Conservation (phyloP, 2,329 filamentous ascomycete species). For the Ceratocystis albifundus region DNA sequence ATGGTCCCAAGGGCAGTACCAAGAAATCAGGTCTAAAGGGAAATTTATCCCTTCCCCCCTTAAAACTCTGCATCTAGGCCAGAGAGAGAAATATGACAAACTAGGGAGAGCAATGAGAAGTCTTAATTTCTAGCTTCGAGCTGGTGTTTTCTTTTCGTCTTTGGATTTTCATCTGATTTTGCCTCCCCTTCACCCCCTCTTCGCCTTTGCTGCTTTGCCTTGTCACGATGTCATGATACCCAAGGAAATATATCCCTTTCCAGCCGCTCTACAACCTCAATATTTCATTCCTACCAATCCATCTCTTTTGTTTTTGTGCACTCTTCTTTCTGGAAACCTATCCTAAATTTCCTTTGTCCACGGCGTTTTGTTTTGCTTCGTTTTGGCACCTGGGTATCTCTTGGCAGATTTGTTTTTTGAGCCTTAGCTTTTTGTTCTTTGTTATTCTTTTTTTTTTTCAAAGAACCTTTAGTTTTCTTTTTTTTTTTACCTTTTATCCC, state of each 20-base stretch:
- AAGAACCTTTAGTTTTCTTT: neutral
- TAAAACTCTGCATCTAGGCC: constrained; percentile 1
- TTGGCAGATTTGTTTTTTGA: neutral
- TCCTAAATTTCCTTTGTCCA: constrained; percentile 1
- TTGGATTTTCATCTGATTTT: neutral
- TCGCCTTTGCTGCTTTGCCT: constrained; percentile 3
- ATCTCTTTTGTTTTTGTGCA: constrained; percentile 1
- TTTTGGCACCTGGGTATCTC: neutral
- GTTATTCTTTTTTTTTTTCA: neutral
- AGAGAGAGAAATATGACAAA: neutral
- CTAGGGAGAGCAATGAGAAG: neutral
- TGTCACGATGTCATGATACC: constrained; percentile 22
- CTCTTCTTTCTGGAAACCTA: neutral
- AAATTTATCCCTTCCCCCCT: neutral
- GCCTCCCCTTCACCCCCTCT: neutral
- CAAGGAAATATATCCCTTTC: constrained; percentile 15
- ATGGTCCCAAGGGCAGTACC: constrained; percentile 44
- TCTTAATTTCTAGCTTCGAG: neutral
- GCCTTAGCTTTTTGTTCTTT: neutral
- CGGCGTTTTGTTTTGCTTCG: neutral
- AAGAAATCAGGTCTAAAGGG: constrained; percentile 33
- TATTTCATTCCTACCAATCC: neutral
- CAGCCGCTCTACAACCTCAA: neutral
- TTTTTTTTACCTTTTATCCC: neutral
- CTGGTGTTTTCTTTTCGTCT: neutral